Conservation (phyloP, 2,329 filamentous ascomycete species). For the Zasmidium cellare region DNA sequence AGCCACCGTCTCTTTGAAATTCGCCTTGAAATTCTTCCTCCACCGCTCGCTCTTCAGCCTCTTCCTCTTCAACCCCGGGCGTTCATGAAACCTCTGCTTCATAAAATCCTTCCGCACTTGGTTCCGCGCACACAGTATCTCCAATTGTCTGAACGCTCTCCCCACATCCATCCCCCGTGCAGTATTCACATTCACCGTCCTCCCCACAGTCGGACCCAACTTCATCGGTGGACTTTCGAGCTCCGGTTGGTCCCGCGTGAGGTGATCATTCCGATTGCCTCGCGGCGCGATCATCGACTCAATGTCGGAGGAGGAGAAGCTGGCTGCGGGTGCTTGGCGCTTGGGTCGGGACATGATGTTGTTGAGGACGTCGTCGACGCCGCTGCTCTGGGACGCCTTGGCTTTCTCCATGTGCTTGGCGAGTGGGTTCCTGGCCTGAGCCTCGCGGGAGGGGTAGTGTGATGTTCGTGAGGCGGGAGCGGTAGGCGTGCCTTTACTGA, state of each 20-base stretch:
- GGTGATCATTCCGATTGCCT: too few species aligned
- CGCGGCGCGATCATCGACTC: too few species aligned
- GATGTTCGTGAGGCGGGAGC: slow-evolving; percentile 27
- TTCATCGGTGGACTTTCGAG: slow-evolving; percentile 26
- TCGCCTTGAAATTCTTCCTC: slow-evolving; percentile 66
- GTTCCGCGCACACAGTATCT: slow-evolving; percentile 53
- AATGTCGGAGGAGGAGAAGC: too few species aligned
- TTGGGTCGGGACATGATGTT: neutral
- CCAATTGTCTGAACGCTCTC: slow-evolving; percentile 48
- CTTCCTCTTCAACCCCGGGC: slow-evolving; percentile 75
- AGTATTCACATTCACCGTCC: slow-evolving; percentile 39
- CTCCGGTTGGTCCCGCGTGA: too few species aligned
- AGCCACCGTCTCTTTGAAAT: slow-evolving; percentile 64
- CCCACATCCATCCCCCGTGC: slow-evolving; percentile 47
- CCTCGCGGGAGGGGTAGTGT: slow-evolving; percentile 26
- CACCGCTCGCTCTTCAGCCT: slow-evolving; percentile 69
- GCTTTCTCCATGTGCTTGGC: slow-evolving; percentile 10
- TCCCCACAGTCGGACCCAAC: slow-evolving; percentile 42
- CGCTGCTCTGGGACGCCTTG: slow-evolving; percentile 7
- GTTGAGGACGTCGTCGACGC: slow-evolving; percentile 18
- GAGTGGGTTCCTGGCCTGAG: slow-evolving; percentile 23
- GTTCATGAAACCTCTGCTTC: slow-evolving; percentile 70
- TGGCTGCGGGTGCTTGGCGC: neutral
- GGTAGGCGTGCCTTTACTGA: slow-evolving; percentile 28
- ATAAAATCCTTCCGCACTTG: slow-evolving; percentile 56